phyloP scores from a whole-genome alignment of 2,329 filamentous ascomycete species.

The Penicillium sp. region DNA sequence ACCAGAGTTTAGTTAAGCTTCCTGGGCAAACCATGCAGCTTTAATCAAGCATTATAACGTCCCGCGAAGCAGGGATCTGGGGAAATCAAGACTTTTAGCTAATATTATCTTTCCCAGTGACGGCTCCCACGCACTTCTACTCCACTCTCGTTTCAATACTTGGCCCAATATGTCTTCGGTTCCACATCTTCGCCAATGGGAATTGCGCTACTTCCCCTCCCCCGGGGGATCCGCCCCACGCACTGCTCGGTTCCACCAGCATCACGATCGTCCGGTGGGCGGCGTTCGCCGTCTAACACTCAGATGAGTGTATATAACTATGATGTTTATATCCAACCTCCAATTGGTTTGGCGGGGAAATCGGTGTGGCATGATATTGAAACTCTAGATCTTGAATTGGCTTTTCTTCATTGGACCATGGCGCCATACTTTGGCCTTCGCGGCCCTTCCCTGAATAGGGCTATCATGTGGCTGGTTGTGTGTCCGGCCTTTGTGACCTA shows the following conservation, averaged over 20 bases:
- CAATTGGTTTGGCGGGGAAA: not conserved
- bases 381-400: not conserved
- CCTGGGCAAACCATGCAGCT: not conserved
- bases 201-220: not conserved
- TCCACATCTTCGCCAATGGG: not conserved
- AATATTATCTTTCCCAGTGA: not conserved
- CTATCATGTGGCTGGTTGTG: conserved; percentile 27
- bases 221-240: not conserved
- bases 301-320: not conserved
- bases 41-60: not conserved
- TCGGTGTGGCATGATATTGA: not conserved
- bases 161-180: not conserved
- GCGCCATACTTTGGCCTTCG: conserved; percentile 16
- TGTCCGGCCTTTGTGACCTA: conserved; percentile 42
- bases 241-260: not conserved
- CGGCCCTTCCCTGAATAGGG: conserved; percentile 19
- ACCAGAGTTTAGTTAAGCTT: not conserved
- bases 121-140: not conserved
- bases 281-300: not conserved
- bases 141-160: not conserved
- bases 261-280: not conserved
- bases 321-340: not conserved
- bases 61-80: not conserved
- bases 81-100: not conserved
- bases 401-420: not conserved